Percentiles rank a stretch among this genome's conserved stretches.
Conservation (phyloP, 345 rosid genomes). For the Aquilaria yunnanensis region DNA sequence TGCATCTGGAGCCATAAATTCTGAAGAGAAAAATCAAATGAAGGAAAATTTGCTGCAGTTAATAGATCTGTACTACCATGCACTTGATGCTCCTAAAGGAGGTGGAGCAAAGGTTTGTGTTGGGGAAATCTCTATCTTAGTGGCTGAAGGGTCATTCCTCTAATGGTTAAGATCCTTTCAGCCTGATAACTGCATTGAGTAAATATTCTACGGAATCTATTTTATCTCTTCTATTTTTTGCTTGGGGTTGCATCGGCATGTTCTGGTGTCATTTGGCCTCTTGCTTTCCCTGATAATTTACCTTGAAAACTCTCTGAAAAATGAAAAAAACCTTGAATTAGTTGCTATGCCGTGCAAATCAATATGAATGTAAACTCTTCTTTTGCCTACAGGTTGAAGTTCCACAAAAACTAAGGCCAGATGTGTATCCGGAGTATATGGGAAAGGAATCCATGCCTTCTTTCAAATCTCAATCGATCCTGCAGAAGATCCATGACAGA, state of each 20-base stretch:
- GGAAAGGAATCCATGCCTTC: slow-evolving; percentile 18
- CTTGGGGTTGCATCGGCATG: background rate
- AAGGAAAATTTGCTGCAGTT: slow-evolving; percentile 31
- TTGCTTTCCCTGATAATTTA: too few relatives aligned
- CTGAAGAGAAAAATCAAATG: slow-evolving; percentile 32
- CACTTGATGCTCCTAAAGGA: slow-evolving; percentile 73
- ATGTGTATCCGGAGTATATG: slow-evolving; percentile 57
- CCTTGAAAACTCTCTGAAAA: too few relatives aligned
- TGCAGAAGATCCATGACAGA: slow-evolving; percentile 55
- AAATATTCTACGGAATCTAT: background rate
- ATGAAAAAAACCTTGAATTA: background rate
- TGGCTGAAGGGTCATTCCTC: background rate
- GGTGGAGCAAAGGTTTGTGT: slow-evolving; percentile 36
- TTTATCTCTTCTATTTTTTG: background rate
- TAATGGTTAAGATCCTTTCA: background rate
- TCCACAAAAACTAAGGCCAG: slow-evolving; percentile 37
- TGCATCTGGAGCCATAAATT: slow-evolving; percentile 26
- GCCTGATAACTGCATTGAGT: background rate
- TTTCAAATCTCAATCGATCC: slow-evolving; percentile 50
- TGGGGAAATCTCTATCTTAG: background rate
- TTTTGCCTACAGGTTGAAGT: slow-evolving; percentile 32
- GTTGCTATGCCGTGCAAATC: background rate
- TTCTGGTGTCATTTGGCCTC: slow-evolving; percentile 1
- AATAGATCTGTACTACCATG: slow-evolving; percentile 64
- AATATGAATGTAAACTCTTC: background rate